Evolutionary conservation across 495 filamentous ascomycete species (phyloP).

Genomic region (Penicillium maclennaniae): DNA sequence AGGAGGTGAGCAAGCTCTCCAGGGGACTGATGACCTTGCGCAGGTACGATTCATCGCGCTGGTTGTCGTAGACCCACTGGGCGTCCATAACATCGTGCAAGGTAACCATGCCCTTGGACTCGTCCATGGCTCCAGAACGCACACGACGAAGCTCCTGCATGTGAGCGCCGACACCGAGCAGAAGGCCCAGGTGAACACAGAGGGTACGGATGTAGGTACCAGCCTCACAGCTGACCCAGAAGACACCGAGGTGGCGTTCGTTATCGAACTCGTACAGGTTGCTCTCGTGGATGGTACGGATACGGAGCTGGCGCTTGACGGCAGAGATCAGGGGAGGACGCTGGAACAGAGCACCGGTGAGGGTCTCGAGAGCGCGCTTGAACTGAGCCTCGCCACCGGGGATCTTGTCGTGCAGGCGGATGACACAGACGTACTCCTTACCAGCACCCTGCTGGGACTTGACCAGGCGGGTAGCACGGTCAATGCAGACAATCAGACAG

Average conservation of each 20-base stretch:
- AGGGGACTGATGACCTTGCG: conserved; percentile 84
- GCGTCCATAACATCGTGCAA: conserved; percentile 95
- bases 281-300: conserved; percentile 93
- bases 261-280: conserved; percentile 97
- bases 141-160: conserved; percentile 98
- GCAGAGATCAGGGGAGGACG: conserved; percentile 95
- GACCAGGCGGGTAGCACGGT: conserved; percentile 92
- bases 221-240: conserved; percentile 98
- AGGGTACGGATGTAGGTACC: conserved; percentile 98
- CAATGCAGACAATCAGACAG: conserved; percentile 92
- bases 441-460: conserved; percentile 98
- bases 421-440: conserved; percentile 84
- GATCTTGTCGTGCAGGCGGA: conserved; percentile 87
- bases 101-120: conserved; percentile 81
- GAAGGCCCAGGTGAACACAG: conserved; percentile 89
- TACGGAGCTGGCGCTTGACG: conserved; percentile 96
- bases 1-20: conserved; percentile 83
- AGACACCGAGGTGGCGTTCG: conserved; percentile 93
- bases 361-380: conserved; percentile 81
- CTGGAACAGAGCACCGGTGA: conserved; percentile 96
- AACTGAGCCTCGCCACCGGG: conserved; percentile 88
- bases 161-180: conserved; percentile 92
- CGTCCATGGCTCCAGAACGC: conserved; percentile 89
- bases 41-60: conserved; percentile 81
- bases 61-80: conserved; percentile 90